phyloP scores from a whole-genome alignment of 1,284 basidiomycete species.

The Grifola frondosa region DNA sequence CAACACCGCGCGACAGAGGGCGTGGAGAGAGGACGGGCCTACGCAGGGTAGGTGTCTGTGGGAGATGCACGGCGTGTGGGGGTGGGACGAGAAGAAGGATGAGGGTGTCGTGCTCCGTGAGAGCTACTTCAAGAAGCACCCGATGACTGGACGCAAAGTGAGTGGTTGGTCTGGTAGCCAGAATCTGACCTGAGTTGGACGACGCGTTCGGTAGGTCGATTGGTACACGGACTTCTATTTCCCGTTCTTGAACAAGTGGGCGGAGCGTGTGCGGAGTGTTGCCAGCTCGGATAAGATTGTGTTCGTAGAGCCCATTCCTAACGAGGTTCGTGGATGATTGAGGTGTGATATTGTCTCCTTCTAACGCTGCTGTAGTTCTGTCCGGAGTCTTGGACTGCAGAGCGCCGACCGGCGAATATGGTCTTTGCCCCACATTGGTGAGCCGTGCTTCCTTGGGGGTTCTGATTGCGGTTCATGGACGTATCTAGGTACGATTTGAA shows the following conservation, averaged over 20 bases:
- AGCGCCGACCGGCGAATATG: conserved; percentile 68
- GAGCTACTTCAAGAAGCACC: conserved; percentile 82
- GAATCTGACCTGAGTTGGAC: background rate
- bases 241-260: conserved; percentile 79
- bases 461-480: background rate
- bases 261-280: conserved; percentile 55
- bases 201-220: conserved; percentile 49
- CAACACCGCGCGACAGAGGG: conserved; percentile 58
- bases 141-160: conserved; percentile 59
- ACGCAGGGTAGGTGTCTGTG: conserved; percentile 77
- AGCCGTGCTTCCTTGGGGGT: conserved; percentile 18
- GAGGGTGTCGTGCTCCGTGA: conserved; percentile 79
- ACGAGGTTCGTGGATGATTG: conserved; percentile 60
- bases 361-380: conserved; percentile 57
- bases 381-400: conserved; percentile 70
- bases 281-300: conserved; percentile 62
- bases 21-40: conserved; percentile 72
- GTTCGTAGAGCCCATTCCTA: conserved; percentile 85
- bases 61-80: conserved; percentile 94
- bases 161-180: too few relatives aligned
- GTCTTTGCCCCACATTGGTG: conserved; percentile 91
- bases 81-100: conserved; percentile 73
- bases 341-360: background rate
- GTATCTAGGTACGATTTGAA: conserved; percentile 82
- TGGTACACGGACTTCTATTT: conserved; percentile 88